These are phyloP conservation scores for Adansonia madagascariensis DNA, from an alignment of 441 rosid species.

Conservation along the genomic window DNA sequence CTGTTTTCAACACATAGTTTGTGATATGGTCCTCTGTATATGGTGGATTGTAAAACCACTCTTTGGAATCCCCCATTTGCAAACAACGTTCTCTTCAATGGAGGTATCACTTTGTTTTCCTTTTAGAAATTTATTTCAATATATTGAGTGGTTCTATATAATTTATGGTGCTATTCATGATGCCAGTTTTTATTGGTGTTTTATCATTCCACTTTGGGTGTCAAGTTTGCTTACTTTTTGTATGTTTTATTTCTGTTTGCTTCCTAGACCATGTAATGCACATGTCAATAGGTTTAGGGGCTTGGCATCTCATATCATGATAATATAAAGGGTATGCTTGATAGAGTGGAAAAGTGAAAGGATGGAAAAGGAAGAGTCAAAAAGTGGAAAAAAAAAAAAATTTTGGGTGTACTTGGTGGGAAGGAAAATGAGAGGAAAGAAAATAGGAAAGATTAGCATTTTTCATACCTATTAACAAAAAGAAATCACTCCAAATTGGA, in stretches of 20 bases:
- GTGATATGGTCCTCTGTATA: slow-evolving; percentile 53
- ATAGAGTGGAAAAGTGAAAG: too few species aligned
- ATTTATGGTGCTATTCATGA: slow-evolving; percentile 8
- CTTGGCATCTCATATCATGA: background rate
- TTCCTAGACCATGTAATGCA: background rate
- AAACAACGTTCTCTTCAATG: slow-evolving; percentile 40
- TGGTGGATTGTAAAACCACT: slow-evolving; percentile 76
- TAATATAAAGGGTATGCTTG: background rate
- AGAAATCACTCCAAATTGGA: too few species aligned
- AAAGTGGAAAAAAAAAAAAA: too few species aligned
- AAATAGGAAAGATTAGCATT: too few species aligned
- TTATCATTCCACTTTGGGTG: background rate
- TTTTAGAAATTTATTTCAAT: background rate
- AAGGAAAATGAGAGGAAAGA: too few species aligned
- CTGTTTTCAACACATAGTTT: slow-evolving; percentile 43
- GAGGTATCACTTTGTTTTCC: slow-evolving; percentile 48
- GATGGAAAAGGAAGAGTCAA: too few species aligned
- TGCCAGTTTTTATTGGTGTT: background rate
- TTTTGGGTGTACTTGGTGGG: too few species aligned
- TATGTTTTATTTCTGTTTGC: background rate
- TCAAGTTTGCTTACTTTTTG: background rate
- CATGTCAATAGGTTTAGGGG: background rate
- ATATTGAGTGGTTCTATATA: slow-evolving; percentile 11
- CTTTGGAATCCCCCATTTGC: slow-evolving; percentile 52
- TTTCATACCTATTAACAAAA: too few species aligned